Evolutionary conservation across 1,284 basidiomycete genomes (phyloP), one percentile per base, ranked within the genome.

Genomic region (Rhodotorula sp.): DNA sequence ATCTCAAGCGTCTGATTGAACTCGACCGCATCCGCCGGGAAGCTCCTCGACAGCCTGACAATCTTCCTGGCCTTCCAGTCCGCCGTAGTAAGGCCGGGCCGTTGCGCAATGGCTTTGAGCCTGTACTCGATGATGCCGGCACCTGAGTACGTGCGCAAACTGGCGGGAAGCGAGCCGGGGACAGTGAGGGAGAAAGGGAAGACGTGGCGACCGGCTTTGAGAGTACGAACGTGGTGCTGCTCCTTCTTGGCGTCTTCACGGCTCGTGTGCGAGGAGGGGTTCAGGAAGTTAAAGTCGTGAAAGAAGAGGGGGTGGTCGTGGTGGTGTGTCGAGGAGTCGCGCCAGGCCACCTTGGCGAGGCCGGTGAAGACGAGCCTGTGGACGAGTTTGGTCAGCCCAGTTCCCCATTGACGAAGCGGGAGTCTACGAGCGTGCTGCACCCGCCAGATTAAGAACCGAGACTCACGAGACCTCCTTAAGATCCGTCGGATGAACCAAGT

Each of bases 1-100:
- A 85, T 83, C 80, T 97, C 94, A 68, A 95, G 85, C 2, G 92
- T 93, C 80, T 96, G 93, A 78, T 92, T 93, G 83, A 92, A 96
- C 80, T 96, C 94, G 76, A 95, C 86, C 1, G 93, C 89, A 73
- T 94, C 92, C 4, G 86, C 80, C 9, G 87, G 84, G 76, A 92
- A 89, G 4, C 88, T 87, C 66, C 92, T 87, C 59, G 89, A 77
- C 71, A 96, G 83, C 69, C 84, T 82, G 66, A 96, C 85, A 18
- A 87, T 85, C 57, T 83, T 81, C 59, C 83, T 81, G 2, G 86
- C 83, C 63, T 88, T 85, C 65, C 91, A 85, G 78, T 93, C 93
- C 68, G 86, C 59, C n/a, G 63, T 83, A 60, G 85, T 83, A 74
- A 93, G 86, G 16, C 78, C 77, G 0, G 90, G 85, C 7, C 92